Evolutionary conservation across 495 filamentous ascomycete genomes (phyloP).

Genomic region (Lentithecium fluviatile): DNA sequence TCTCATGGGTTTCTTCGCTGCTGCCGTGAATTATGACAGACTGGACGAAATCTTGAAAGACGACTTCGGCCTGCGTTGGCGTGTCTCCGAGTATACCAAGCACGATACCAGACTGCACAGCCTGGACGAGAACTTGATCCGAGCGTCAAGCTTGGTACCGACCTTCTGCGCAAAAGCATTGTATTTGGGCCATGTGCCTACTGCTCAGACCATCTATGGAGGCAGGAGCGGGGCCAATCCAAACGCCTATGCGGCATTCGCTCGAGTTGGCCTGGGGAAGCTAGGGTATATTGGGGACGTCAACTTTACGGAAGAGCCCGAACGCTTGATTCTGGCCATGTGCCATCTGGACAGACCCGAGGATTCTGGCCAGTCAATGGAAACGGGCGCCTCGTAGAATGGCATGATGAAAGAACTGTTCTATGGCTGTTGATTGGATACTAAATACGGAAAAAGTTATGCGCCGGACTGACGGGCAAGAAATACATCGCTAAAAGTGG

Average conservation of each 20-base stretch:
- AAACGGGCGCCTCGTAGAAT: no score
- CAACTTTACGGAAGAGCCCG: conserved; percentile 29
- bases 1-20: conserved; percentile 28
- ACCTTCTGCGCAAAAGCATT: conserved; percentile 24
- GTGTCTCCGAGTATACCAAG: not conserved
- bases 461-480: no score
- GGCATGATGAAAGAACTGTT: no score
- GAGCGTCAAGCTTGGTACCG: conserved; percentile 10
- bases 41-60: conserved; percentile 18
- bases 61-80: conserved; percentile 28
- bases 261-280: conserved; percentile 26
- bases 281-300: conserved; percentile 32
- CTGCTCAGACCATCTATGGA: conserved; percentile 24
- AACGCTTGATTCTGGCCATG: conserved; percentile 32
- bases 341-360: conserved; percentile 31
- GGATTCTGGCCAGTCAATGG: not conserved
- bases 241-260: conserved; percentile 26
- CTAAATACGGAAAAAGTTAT: no score
- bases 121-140: conserved; percentile 16
- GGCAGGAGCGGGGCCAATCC: not conserved
- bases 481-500: no score
- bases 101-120: conserved; percentile 9
- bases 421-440: no score
- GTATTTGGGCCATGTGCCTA: conserved; percentile 18
- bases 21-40: not conserved